These are phyloP conservation scores for Beauveria medogensis DNA, from an alignment of 2,329 filamentous ascomycete genomes.

Conservation along the genomic window DNA sequence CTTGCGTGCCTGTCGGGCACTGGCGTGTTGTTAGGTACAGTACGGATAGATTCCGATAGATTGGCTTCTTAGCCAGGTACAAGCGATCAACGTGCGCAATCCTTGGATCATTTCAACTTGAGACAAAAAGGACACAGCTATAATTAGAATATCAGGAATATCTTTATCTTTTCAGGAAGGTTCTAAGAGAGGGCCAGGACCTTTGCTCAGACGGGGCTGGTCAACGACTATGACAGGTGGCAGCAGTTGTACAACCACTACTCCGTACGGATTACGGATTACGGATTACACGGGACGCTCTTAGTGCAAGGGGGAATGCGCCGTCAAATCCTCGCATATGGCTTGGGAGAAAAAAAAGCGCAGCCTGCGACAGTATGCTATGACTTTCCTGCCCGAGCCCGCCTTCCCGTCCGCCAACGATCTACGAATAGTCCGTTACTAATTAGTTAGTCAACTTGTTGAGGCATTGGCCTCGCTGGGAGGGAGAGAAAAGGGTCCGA, in stretches of 20 bases:
- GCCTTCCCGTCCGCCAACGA: neutral
- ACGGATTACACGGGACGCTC: neutral
- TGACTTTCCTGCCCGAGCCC: neutral
- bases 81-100: neutral
- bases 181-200: neutral
- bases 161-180: too few relatives aligned
- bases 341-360: neutral
- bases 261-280: too few relatives aligned
- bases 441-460: neutral
- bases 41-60: neutral
- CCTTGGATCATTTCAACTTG: neutral
- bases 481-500: neutral
- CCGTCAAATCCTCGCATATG: neutral
- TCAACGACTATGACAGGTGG: neutral
- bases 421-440: too few relatives aligned
- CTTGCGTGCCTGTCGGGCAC: too few relatives aligned
- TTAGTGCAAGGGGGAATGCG: neutral
- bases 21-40: too few relatives aligned
- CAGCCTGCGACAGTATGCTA: constrained; percentile 2
- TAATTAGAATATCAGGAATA: neutral
- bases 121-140: neutral
- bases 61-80: neutral
- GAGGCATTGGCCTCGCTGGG: neutral
- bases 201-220: neutral
- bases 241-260: neutral